phyloP scores from a whole-genome alignment of 257 asterid genomes.

The Solanum tarapatanum region DNA sequence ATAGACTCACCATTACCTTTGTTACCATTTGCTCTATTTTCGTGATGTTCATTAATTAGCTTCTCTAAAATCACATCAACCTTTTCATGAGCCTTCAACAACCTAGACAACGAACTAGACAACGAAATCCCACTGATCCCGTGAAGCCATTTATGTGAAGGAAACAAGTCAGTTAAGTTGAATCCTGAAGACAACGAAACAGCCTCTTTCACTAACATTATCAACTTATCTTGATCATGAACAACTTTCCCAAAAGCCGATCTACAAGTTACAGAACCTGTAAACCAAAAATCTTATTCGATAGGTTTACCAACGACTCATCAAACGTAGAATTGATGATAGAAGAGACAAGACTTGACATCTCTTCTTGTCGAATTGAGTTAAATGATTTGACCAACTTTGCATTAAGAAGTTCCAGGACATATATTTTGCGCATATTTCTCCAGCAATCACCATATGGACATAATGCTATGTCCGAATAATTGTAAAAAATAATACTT shows the following conservation, averaged over 20 bases:
- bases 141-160: not conserved
- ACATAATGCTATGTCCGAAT: not conserved
- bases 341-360: not conserved
- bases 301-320: not conserved
- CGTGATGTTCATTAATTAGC: not conserved
- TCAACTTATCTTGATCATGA: not conserved
- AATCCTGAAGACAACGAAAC: not conserved
- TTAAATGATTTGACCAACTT: not conserved
- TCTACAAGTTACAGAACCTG: not conserved
- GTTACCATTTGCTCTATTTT: not conserved
- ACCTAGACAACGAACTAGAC: not conserved
- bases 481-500: not conserved
- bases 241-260: not conserved
- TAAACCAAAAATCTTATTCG: not conserved
- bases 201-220: not conserved
- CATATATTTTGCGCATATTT: not conserved
- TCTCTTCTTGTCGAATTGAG: conserved; percentile 1
- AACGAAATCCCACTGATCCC: not conserved
- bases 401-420: not conserved
- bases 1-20: not conserved
- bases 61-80: not conserved
- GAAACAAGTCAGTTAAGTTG: not conserved
- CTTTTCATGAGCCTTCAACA: not conserved
- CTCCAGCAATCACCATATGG: not conserved
- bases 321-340: not conserved